Evolutionary conservation across 129 eudicot species (phyloP).

Genomic region (Chrysanthemum seticuspe): DNA sequence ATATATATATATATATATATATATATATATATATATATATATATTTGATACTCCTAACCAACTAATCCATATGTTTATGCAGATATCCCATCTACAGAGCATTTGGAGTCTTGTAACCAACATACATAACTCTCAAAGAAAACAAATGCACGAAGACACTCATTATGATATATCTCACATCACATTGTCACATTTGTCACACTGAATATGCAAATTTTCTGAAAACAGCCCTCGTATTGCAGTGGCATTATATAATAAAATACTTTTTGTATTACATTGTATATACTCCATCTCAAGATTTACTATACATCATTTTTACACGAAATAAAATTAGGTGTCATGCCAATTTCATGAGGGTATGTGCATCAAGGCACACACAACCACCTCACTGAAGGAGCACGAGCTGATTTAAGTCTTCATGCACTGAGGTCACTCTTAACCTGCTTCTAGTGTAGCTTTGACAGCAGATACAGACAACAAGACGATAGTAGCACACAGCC

Average conservation of each 20-base stretch:
- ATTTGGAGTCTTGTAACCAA: too few species aligned
- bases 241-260: background rate
- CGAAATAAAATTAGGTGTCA: slow-evolving; percentile 3
- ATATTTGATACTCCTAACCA: too few species aligned
- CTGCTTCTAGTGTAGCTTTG: slow-evolving; percentile 54
- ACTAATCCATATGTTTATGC: too few species aligned
- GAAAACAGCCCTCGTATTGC: background rate
- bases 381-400: background rate
- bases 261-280: slow-evolving; percentile 16
- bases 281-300: slow-evolving; percentile 6
- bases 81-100: too few species aligned
- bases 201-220: background rate
- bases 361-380: background rate
- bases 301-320: slow-evolving; percentile 27
- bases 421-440: background rate
- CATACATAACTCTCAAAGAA: too few species aligned
- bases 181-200: too few species aligned
- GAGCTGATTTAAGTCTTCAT: background rate
- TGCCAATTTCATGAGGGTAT: background rate
- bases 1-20: too few species aligned
- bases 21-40: too few species aligned
- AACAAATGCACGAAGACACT: too few species aligned
- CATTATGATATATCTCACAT: too few species aligned
- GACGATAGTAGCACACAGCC: slow-evolving; percentile 79
- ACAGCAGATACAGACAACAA: slow-evolving; percentile 68